Base-by-base conservation (phyloP, 1,139 yeast species). In the Nakaseomyces uthaithaninus region DNA sequence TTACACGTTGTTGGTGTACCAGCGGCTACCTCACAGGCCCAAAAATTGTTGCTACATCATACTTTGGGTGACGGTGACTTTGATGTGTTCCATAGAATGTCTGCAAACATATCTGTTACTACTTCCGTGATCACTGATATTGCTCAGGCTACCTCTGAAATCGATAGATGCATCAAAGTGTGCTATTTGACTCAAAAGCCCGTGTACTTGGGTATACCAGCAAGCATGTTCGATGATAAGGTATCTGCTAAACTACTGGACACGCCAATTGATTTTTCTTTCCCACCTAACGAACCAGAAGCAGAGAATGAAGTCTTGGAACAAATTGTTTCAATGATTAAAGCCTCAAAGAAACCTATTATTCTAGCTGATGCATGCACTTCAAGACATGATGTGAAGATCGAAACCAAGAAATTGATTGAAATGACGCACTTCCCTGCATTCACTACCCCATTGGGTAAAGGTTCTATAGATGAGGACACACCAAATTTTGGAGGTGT, bases 391-490 rank as follows among this genome's bases (percentile, higher is more conserved):
- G 69, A 69, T 49, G 80, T 78, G 53, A 71, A 70, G 54, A 63
- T 60, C 18, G 85, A 80, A 62, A 80, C 82, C 43, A 66, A 64
- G 45, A 62, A 67, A 49, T 71, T 84, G 57, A 80, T 80, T 40
- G 75, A 76, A 49, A 57, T 67, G 39, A 82, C 94, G 36, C 78
- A 81, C 58, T 83, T 78, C 75, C 93, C 94, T 25, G 83, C 81
- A 22, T 84, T 75, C 64, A 82, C 82, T 40, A 84, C 94, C 36
- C 94, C 95, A 48, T 81, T 85, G 93, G 94, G 94, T 64, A 84
- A 84, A 65, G 81, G 87, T 46, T 72, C 75, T 26, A 75, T 83
- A 55, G 78, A 81, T 63, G 95, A 84, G 66, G 69, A 69, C 45
- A 71, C 80, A 57, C 74, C 80, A 43, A 70, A 87, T 60, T 84